These are phyloP conservation scores for Hypoxylon sp. DNA, from an alignment of 2,329 filamentous ascomycete genomes.

Conservation along the genomic window DNA sequence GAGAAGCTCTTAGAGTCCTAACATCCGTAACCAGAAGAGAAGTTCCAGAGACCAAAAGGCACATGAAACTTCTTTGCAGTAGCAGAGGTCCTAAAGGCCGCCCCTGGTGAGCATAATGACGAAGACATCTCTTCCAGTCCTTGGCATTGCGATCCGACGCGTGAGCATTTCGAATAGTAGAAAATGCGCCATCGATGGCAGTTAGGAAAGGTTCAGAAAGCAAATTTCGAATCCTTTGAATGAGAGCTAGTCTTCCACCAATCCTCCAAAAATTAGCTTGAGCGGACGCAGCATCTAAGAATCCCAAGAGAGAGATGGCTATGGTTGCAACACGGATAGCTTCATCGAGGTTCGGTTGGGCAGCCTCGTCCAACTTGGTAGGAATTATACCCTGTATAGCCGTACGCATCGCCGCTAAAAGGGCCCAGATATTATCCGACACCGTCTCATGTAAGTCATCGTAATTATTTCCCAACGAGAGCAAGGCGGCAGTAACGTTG, in stretches of 20 bases:
- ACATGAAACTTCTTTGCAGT: conserved; percentile 89
- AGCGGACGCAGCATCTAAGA: conserved; percentile 84
- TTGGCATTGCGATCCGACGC: conserved; percentile 75
- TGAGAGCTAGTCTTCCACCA: conserved; percentile 78
- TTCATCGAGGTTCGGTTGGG: conserved; percentile 74
- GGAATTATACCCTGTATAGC: conserved; percentile 70
- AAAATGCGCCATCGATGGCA: conserved; percentile 89
- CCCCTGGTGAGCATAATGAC: conserved; percentile 83
- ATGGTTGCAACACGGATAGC: conserved; percentile 80
- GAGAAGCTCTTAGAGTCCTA: conserved; percentile 69
- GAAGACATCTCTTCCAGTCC: conserved; percentile 90
- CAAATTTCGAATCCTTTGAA: conserved; percentile 79
- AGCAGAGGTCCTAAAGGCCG: conserved; percentile 92
- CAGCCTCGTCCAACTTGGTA: conserved; percentile 68
- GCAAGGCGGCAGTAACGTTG: conserved; percentile 82
- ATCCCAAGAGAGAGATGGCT: conserved; percentile 88
- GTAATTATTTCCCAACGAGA: conserved; percentile 84
- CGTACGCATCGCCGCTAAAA: conserved; percentile 78
- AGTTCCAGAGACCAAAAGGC: conserved; percentile 83
- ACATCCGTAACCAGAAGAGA: conserved; percentile 78
- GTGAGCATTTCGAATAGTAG: conserved; percentile 86
- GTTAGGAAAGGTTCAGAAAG: conserved; percentile 89
- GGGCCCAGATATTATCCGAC: conserved; percentile 76
- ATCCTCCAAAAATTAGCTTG: conserved; percentile 86
- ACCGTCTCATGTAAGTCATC: conserved; percentile 76